Conservation (phyloP, 2,329 filamentous ascomycete genomes). For the Epichloe sibirici region DNA sequence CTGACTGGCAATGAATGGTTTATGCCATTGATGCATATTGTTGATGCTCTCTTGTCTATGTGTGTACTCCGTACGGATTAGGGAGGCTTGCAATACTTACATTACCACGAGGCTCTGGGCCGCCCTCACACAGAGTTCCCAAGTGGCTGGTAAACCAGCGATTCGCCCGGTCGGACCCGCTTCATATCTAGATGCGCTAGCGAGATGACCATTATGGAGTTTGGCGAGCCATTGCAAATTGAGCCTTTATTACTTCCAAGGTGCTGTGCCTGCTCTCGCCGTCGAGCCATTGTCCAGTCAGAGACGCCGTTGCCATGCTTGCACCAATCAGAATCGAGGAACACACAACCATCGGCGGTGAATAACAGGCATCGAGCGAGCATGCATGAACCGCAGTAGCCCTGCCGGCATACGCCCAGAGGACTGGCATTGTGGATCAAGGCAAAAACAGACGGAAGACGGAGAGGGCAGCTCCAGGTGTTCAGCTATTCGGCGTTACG, state of each 20-base stretch:
- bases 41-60: not conserved
- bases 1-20: not conserved
- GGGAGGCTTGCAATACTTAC: not conserved
- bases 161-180: conserved; percentile 1
- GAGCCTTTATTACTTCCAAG: not conserved
- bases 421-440: conserved; percentile 1
- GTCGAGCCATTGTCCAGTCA: conserved; percentile 8
- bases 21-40: too few relatives aligned
- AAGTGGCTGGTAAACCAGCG: not conserved
- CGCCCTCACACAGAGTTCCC: not conserved
- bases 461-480: not conserved
- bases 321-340: not conserved
- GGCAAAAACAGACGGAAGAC: not conserved
- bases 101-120: not conserved
- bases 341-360: conserved; percentile 6
- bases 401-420: conserved; percentile 3
- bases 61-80: too few relatives aligned
- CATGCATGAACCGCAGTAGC: conserved; percentile 7
- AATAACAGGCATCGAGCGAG: conserved; percentile 2
- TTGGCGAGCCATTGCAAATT: not conserved
- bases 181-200: not conserved
- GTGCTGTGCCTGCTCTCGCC: not conserved
- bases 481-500: not conserved
- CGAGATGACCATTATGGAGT: not conserved
- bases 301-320: not conserved